Evolutionary conservation across 176 grass and related monocot genomes (phyloP).

Genomic region (Raddia distichophylla): DNA sequence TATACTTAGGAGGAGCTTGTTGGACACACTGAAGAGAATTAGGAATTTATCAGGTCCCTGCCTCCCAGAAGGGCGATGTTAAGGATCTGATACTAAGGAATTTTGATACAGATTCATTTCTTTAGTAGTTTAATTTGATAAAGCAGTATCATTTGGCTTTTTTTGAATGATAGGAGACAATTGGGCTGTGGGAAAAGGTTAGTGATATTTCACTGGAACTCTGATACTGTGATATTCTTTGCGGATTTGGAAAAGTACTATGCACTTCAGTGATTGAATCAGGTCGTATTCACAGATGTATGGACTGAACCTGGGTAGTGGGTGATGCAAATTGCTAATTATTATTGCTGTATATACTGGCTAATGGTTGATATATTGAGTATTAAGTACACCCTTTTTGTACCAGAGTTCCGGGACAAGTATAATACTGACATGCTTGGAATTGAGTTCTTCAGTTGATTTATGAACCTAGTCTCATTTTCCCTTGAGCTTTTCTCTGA

Average conservation of each 20-base stretch:
- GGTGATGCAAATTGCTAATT: neutral
- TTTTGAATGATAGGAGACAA: slow-evolving; percentile 8
- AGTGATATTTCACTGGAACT: slow-evolving; percentile 4
- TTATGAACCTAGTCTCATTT: neutral
- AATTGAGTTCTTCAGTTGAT: neutral
- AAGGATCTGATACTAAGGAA: slow-evolving; percentile 31
- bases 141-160: neutral
- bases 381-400: neutral
- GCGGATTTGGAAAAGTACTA: neutral
- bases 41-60: neutral
- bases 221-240: slow-evolving; percentile 1
- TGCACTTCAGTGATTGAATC: neutral
- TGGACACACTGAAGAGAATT: slow-evolving; percentile 5
- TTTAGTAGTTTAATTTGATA: slow-evolving; percentile 28
- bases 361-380: slow-evolving; percentile 1
- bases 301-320: neutral
- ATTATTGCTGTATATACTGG: neutral
- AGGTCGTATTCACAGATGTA: neutral
- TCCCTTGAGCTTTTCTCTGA: neutral
- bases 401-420: neutral
- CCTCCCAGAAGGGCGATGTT: neutral
- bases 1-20: neutral
- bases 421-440: neutral
- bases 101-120: slow-evolving; percentile 1
- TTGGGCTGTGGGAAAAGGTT: slow-evolving; percentile 2